Conservation (phyloP, 345 rosid genomes). For the Salix exigua region DNA sequence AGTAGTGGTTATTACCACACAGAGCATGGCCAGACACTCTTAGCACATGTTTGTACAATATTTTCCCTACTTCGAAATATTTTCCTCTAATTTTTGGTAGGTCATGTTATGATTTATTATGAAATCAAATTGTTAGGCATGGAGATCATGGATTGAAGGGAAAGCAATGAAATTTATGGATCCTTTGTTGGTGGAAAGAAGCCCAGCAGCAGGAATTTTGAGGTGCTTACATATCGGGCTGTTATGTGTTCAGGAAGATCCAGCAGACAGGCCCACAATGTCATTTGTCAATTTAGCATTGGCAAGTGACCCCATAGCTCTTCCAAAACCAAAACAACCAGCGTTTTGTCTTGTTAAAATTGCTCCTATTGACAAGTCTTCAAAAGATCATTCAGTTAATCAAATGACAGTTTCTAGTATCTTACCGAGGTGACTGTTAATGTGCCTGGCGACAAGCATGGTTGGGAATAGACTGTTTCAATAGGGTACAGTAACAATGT, state of each 20-base stretch:
- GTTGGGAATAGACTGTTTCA: neutral
- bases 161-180: neutral
- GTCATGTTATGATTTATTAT: neutral
- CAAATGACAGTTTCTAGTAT: neutral
- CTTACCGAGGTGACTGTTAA: slow-evolving; percentile 3
- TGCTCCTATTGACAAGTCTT: neutral
- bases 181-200: neutral
- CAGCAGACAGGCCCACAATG: slow-evolving; percentile 2
- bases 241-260: neutral
- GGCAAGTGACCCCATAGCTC: neutral
- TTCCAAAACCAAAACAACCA: neutral
- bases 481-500: neutral
- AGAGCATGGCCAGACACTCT: neutral
- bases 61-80: no score
- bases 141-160: neutral
- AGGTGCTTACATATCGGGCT: neutral
- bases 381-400: neutral
- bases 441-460: neutral
- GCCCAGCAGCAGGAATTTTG: neutral
- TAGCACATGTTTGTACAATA: slow-evolving; percentile 6
- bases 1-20: slow-evolving; percentile 12
- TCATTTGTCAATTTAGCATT: neutral
- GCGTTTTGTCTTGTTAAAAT: neutral
- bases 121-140: neutral
- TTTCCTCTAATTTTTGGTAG: neutral